Evolutionary conservation across 2,329 filamentous ascomycete species (phyloP).

Genomic region (Aspergillus vadensis): DNA sequence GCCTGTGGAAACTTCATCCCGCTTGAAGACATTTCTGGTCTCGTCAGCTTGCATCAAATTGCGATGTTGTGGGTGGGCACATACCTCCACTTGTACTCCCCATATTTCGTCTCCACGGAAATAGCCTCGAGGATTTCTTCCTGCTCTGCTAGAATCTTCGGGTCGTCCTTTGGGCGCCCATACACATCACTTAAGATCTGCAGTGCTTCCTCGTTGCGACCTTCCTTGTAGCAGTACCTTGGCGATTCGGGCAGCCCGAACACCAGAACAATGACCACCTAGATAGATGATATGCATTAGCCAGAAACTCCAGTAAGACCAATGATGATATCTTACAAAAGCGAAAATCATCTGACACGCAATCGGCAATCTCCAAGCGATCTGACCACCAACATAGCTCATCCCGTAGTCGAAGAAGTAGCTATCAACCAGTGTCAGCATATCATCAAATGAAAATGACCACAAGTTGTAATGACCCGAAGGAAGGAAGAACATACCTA

Average conservation of each 20-base stretch:
- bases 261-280: constrained; percentile 21
- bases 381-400: constrained; percentile 41
- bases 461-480: not conserved
- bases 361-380: constrained; percentile 52
- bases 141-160: constrained; percentile 32
- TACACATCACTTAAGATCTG: constrained; percentile 33
- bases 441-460: not conserved
- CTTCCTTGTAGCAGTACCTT: constrained; percentile 48
- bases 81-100: constrained; percentile 40
- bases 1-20: constrained; percentile 47
- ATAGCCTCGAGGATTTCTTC: constrained; percentile 48
- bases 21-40: constrained; percentile 40
- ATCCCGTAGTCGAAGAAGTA: constrained; percentile 39
- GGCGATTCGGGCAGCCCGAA: constrained; percentile 41
- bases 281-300: not conserved
- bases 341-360: constrained; percentile 51
- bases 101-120: constrained; percentile 40
- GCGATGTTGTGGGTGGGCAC: not conserved
- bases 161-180: constrained; percentile 24
- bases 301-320: constrained; percentile 2
- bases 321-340: constrained; percentile 40
- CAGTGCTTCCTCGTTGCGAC: constrained; percentile 35
- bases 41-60: not conserved
- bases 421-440: constrained; percentile 1
- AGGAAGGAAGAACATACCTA: constrained; percentile 15